Evolutionary conservation across 179 eudicot genomes (phyloP).

Genomic region (Amaranthus tricolor): DNA sequence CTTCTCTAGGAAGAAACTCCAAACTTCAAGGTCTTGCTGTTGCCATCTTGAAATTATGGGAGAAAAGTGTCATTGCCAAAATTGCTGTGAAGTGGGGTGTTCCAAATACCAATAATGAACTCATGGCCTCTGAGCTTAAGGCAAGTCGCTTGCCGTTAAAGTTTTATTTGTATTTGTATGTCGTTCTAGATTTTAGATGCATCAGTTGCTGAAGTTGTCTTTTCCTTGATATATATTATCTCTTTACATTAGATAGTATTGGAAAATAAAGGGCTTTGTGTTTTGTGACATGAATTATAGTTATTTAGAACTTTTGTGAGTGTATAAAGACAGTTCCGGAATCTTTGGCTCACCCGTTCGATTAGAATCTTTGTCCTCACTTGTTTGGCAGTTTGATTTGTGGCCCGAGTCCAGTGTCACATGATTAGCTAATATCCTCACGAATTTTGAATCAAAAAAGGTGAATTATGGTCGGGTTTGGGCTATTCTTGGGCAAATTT

Average conservation of each 20-base stretch:
- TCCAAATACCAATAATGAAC: conserved; percentile 77
- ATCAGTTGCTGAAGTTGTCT: background rate
- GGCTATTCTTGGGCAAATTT: too few species aligned
- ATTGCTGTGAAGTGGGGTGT: conserved; percentile 90
- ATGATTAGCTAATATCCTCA: background rate
- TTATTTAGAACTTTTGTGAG: background rate
- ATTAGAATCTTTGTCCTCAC: too few species aligned
- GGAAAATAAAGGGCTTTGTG: background rate
- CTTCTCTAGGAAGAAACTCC: conserved; percentile 79
- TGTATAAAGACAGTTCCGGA: background rate
- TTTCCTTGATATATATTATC: background rate
- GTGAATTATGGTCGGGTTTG: too few species aligned
- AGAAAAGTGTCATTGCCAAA: conserved; percentile 78
- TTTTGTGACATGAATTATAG: background rate
- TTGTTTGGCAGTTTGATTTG: too few species aligned
- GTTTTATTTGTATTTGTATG: background rate
- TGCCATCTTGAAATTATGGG: conserved; percentile 89
- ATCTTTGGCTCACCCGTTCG: too few species aligned
- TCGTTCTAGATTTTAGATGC: background rate
- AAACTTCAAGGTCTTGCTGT: conserved; percentile 95
- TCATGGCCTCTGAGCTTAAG: conserved; percentile 95
- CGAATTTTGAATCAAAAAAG: too few species aligned
- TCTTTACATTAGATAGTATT: background rate
- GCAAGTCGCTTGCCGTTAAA: conserved; percentile 44
- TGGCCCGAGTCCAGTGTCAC: too few species aligned